A percentile compares a stretch with the other conserved stretches of the same genome.
Conservation (phyloP, 257 asterid genomes). For the Solanum medicagineum region DNA sequence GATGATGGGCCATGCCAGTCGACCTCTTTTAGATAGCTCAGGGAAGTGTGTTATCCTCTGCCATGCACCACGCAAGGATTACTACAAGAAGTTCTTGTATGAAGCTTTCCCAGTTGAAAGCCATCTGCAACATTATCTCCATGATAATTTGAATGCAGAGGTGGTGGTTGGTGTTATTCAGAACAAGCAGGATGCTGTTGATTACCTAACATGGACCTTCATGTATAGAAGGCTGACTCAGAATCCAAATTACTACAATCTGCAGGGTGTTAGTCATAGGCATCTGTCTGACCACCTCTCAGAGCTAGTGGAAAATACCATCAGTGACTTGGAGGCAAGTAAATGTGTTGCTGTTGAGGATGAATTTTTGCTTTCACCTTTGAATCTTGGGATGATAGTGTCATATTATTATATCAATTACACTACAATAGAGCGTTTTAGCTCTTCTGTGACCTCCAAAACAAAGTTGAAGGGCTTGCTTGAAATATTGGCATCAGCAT, state of each 20-base stretch:
- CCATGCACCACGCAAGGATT: constrained; percentile 34
- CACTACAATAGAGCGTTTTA: constrained; percentile 35
- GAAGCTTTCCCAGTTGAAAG: constrained; percentile 39
- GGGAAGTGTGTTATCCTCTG: constrained; percentile 40
- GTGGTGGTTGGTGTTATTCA: constrained; percentile 31
- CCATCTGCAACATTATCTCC: constrained; percentile 31
- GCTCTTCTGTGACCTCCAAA: constrained; percentile 24
- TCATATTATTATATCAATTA: constrained; percentile 31
- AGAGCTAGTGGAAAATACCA: constrained; percentile 27
- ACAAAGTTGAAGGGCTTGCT: constrained; percentile 30
- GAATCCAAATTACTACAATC: constrained; percentile 33
- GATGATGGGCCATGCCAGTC: constrained; percentile 46
- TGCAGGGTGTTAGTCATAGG: constrained; percentile 32
- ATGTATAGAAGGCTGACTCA: constrained; percentile 33
- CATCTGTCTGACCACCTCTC: constrained; percentile 31
- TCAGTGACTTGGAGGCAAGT: constrained; percentile 27
- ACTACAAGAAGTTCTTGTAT: constrained; percentile 33
- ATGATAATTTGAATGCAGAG: constrained; percentile 32
- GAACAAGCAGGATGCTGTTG: constrained; percentile 39
- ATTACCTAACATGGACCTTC: constrained; percentile 32
- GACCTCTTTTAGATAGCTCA: constrained; percentile 26
- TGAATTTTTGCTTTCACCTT: constrained; percentile 19
- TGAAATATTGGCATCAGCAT: constrained; percentile 29
- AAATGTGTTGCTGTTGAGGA: constrained; percentile 23
- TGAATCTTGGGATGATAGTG: constrained; percentile 36